Percentiles rank a stretch among this genome's conserved stretches.
These are phyloP conservation scores for Hortiboletus campestris DNA, from an alignment of 768 basidiomycete genomes.

Conservation along the genomic window DNA sequence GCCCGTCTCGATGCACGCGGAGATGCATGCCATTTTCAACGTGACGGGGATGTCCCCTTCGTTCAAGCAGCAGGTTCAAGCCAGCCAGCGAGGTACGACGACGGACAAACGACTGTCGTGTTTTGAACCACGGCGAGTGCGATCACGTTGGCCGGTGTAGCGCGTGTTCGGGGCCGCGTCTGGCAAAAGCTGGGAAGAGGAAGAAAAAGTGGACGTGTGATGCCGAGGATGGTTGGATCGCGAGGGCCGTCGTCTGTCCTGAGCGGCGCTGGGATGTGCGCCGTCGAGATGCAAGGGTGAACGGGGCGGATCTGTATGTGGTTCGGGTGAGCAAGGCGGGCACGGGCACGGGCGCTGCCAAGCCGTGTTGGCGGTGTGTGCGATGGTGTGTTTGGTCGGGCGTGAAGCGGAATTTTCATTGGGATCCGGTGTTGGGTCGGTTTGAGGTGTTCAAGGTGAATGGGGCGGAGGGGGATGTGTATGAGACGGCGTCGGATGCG, in stretches of 20 bases:
- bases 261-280: constrained; percentile 1
- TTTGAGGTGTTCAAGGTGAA: constrained; percentile 5
- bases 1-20: constrained; percentile 2
- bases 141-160: not conserved
- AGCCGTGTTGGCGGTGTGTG: constrained; percentile 4
- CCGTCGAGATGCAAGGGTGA: not conserved
- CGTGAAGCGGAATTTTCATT: constrained; percentile 1
- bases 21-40: constrained; percentile 4
- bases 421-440: not conserved
- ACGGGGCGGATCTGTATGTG: not conserved
- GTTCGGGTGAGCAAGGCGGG: not conserved
- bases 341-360: not conserved
- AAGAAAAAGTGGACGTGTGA: not conserved
- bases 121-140: not conserved
- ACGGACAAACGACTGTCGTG: not conserved
- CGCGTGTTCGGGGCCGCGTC: too few relatives aligned
- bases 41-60: constrained; percentile 2
- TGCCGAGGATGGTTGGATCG: not conserved
- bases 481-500: constrained; percentile 1
- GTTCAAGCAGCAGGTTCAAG: constrained; percentile 6
- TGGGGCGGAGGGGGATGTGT: not conserved
- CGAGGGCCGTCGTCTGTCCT: not conserved
- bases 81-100: not conserved
- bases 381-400: constrained; percentile 5
- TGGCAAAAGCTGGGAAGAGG: too few relatives aligned